A percentile compares a stretch with the other conserved stretches of the same genome.
Evolutionary conservation across 2,329 filamentous ascomycete genomes (phyloP).

Genomic region (Beauveria bassiana): DNA sequence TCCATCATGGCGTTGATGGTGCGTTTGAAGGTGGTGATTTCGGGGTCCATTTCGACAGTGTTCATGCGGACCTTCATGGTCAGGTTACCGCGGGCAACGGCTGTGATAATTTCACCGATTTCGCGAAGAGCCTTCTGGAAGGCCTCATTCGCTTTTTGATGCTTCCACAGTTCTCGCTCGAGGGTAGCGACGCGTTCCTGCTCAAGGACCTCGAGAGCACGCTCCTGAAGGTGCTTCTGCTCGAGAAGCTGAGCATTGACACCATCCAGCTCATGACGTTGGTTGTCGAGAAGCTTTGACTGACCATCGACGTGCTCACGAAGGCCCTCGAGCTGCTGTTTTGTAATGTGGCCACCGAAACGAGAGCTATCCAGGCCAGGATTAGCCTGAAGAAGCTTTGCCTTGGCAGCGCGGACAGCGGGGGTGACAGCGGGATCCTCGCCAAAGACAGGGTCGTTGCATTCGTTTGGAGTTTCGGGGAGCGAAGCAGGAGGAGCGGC

Average conservation of each 20-base stretch:
- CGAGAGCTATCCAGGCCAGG: conserved; percentile 32
- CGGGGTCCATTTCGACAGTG: conserved; percentile 92
- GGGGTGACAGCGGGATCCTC: conserved; percentile 41
- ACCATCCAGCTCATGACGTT: conserved; percentile 76
- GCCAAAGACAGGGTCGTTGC: conserved; percentile 55
- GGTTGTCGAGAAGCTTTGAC: conserved; percentile 81
- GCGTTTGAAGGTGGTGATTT: conserved; percentile 95
- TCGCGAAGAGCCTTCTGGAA: conserved; percentile 96
- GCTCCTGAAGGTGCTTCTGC: conserved; percentile 78
- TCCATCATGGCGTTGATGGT: conserved; percentile 99
- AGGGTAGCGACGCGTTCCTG: conserved; percentile 80
- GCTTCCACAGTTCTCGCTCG: conserved; percentile 90
- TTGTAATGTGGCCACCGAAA: conserved; percentile 51
- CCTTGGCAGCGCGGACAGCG: conserved; percentile 26
- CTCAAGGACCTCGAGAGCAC: conserved; percentile 74
- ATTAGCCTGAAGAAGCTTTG: conserved; percentile 39
- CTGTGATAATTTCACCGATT: conserved; percentile 95
- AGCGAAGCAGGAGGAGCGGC: conserved; percentile 51
- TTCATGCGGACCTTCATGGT: conserved; percentile 97
- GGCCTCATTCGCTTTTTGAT: conserved; percentile 95
- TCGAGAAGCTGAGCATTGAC: conserved; percentile 80
- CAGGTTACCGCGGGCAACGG: conserved; percentile 88
- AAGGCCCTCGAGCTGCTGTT: conserved; percentile 77
- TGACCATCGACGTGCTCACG: conserved; percentile 90
- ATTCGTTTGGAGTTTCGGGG: conserved; percentile 78